phyloP scores from a whole-genome alignment of 108 stramenopile genomes.

The Nitzschia putrida region DNA sequence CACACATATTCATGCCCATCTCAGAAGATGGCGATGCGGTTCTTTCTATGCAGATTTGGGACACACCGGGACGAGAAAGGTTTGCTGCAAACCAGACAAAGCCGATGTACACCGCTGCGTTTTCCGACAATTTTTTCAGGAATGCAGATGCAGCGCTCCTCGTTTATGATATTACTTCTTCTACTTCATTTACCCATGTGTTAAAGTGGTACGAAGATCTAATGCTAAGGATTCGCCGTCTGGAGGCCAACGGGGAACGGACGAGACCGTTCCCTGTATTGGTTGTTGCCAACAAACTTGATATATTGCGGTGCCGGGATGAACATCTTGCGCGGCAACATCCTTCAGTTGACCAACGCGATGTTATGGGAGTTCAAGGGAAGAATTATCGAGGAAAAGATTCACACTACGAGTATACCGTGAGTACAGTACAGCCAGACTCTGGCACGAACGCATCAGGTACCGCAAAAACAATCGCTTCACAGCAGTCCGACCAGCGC shows the following conservation, averaged over 20 bases:
- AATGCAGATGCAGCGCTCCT: conserved; percentile 71
- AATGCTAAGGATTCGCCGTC: conserved; percentile 42
- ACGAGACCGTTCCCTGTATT: conserved; percentile 60
- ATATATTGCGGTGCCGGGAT: conserved; percentile 46
- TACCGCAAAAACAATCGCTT: background rate
- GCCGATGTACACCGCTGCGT: conserved; percentile 30
- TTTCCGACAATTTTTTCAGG: conserved; percentile 60
- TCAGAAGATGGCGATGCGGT: conserved; percentile 7
- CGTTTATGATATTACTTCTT: conserved; percentile 78
- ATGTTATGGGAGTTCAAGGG: conserved; percentile 64
- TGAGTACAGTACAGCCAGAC: conserved; percentile 5
- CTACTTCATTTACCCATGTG: conserved; percentile 72
- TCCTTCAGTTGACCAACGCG: conserved; percentile 36
- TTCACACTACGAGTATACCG: conserved; percentile 68
- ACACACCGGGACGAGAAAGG: conserved; percentile 75
- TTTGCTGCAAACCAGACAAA: conserved; percentile 31
- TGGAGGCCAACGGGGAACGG: conserved; percentile 21
- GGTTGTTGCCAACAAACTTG: conserved; percentile 80
- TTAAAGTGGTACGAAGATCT: conserved; percentile 75
- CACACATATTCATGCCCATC: background rate
- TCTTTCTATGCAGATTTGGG: conserved; percentile 69
- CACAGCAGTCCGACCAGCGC: conserved; percentile 2
- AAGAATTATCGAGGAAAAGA: conserved; percentile 59
- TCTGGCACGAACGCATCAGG: background rate
- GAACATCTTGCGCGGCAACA: conserved; percentile 7